A percentile compares a stretch with the other conserved stretches of the same genome.
Evolutionary conservation across 1,139 yeast species (phyloP).

Genomic region (Taphrina pruni): DNA sequence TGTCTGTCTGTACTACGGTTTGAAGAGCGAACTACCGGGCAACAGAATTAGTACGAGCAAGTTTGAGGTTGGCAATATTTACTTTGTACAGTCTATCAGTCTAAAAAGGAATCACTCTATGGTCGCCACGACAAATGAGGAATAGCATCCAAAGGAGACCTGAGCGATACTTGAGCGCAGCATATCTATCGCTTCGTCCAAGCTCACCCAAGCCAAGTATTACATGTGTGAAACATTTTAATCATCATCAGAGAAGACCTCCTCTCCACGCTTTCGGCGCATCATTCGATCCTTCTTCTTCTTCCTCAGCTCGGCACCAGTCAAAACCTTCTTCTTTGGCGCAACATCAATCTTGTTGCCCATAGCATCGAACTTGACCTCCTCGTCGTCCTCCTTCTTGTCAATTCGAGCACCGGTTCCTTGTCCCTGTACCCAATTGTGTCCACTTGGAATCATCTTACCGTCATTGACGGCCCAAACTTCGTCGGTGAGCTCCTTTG

Average conservation of each 20-base stretch:
- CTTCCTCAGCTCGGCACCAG: conserved; percentile 99
- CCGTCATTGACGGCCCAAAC: conserved; percentile 99
- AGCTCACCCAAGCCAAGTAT: conserved; percentile 1
- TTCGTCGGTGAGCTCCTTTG: conserved; percentile 98
- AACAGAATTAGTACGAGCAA: too few relatives aligned
- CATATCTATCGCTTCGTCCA: neutral
- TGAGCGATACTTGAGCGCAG: neutral
- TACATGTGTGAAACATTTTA: conserved; percentile 4
- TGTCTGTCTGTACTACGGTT: too few relatives aligned
- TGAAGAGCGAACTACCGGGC: too few relatives aligned
- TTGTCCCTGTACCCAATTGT: conserved; percentile 99
- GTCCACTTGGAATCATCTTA: conserved; percentile 99
- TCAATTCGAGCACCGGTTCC: conserved; percentile 99
- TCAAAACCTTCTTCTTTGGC: conserved; percentile 96
- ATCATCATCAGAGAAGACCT: conserved; percentile 30
- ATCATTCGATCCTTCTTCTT: conserved; percentile 99
- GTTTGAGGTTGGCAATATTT: conserved; percentile 1
- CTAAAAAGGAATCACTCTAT: conserved; percentile 8
- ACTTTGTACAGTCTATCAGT: conserved; percentile 13
- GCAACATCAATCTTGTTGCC: conserved; percentile 98
- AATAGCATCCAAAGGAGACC: neutral
- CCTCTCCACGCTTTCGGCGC: conserved; percentile 79
- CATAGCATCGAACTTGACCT: conserved; percentile 98
- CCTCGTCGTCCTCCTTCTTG: conserved; percentile 86
- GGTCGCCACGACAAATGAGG: conserved; percentile 10